These are phyloP conservation scores for Colletotrichum godetiae DNA, from an alignment of 2,329 filamentous ascomycete species.

Conservation along the genomic window DNA sequence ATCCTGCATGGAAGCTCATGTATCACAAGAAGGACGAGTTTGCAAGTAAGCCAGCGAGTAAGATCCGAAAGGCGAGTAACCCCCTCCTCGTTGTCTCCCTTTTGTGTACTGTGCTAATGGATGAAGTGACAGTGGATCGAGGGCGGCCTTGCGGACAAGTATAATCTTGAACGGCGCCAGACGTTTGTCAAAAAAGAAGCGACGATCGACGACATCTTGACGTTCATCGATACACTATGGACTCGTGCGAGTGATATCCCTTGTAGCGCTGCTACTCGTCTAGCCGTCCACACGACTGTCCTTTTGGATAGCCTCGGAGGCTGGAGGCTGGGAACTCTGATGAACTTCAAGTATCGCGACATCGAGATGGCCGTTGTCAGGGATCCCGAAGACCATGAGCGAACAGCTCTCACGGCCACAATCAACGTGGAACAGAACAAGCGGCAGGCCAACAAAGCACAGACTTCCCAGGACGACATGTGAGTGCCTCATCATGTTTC, in stretches of 20 bases:
- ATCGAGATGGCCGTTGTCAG: slow-evolving; percentile 5
- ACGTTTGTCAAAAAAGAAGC: slow-evolving; percentile 7
- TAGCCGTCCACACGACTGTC: background rate
- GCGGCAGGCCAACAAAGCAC: background rate
- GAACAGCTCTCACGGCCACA: background rate
- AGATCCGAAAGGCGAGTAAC: background rate
- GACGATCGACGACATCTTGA: background rate
- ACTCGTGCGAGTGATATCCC: slow-evolving; percentile 3
- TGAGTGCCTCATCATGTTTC: background rate
- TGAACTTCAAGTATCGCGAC: background rate
- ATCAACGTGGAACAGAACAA: slow-evolving; percentile 3
- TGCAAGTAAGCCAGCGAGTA: background rate
- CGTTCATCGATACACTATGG: slow-evolving; percentile 6
- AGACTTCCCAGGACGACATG: slow-evolving; percentile 3
- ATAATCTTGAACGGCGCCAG: slow-evolving; percentile 5
- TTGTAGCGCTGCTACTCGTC: background rate
- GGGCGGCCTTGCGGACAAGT: background rate
- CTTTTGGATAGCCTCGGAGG: slow-evolving; percentile 6
- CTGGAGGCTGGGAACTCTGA: slow-evolving; percentile 1
- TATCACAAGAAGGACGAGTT: slow-evolving; percentile 8
- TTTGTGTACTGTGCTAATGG: background rate
- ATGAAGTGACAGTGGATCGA: background rate
- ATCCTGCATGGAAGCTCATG: slow-evolving; percentile 1
- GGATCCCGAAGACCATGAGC: background rate
- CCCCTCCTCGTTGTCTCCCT: background rate